Percentiles rank a stretch among this genome's conserved stretches.
phyloP scores from a whole-genome alignment of 2,329 filamentous ascomycete species.

The Dactylellina leptospora region DNA sequence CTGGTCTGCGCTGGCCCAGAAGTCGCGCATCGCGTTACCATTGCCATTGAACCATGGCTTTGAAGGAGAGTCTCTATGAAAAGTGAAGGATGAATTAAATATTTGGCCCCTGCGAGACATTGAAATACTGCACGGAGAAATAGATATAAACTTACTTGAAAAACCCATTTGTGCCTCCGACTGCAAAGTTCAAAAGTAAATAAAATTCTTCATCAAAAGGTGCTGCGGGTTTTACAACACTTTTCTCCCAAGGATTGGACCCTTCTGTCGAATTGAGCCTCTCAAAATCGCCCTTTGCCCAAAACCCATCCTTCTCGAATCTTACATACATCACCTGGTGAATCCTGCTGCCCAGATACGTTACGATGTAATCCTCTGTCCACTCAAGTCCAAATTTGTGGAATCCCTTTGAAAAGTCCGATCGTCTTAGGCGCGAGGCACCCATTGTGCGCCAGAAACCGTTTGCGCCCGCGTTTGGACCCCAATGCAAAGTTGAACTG shows the following conservation, averaged over 20 bases:
- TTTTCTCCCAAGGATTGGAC: slow-evolving; percentile 63
- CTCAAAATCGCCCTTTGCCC: slow-evolving; percentile 62
- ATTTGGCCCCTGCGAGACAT: background rate
- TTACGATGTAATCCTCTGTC: slow-evolving; percentile 56
- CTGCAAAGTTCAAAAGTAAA: slow-evolving; percentile 66
- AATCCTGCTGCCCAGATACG: slow-evolving; percentile 35
- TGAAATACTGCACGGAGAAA: background rate
- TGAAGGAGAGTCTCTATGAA: slow-evolving; percentile 14
- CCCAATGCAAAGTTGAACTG: slow-evolving; percentile 65
- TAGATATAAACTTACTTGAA: slow-evolving; percentile 55
- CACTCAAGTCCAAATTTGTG: slow-evolving; percentile 64
- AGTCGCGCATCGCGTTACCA: slow-evolving; percentile 41
- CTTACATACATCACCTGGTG: slow-evolving; percentile 55
- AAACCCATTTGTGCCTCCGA: slow-evolving; percentile 63
- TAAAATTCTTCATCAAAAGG: slow-evolving; percentile 67
- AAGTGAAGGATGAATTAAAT: background rate
- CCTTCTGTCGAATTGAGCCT: slow-evolving; percentile 62
- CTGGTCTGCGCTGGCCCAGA: slow-evolving; percentile 26
- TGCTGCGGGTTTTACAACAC: slow-evolving; percentile 61
- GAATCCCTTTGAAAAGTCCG: slow-evolving; percentile 62
- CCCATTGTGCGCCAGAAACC: slow-evolving; percentile 60
- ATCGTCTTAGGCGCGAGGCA: slow-evolving; percentile 59
- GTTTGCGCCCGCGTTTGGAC: slow-evolving; percentile 58
- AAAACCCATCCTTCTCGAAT: slow-evolving; percentile 58
- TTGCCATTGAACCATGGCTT: slow-evolving; percentile 42